A percentile compares a stretch with the other conserved stretches of the same genome.
Conservation (phyloP, 1,284 basidiomycete species). For the Naganishia sp. region DNA sequence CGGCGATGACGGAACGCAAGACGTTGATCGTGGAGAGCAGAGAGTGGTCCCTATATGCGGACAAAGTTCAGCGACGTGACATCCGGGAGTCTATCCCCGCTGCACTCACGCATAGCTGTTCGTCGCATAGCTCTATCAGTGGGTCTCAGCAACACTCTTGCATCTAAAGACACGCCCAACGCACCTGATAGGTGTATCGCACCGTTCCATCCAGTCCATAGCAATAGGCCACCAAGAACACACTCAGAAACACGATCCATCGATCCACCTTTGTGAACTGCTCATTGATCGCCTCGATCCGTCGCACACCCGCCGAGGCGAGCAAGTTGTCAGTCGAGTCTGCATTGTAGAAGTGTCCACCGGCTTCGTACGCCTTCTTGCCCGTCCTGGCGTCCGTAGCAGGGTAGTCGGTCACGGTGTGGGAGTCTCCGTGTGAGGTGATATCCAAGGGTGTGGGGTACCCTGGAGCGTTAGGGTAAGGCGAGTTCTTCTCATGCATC, state of each 20-base stretch:
- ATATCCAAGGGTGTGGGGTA: neutral
- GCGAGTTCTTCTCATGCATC: constrained; percentile 1
- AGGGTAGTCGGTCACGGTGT: neutral
- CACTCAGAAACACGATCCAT: constrained; percentile 48
- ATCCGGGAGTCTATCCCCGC: too few relatives aligned
- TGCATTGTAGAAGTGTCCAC: neutral
- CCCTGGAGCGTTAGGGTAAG: constrained; percentile 15
- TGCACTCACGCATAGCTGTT: constrained; percentile 18
- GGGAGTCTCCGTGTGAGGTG: neutral
- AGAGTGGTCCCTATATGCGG: constrained; percentile 35
- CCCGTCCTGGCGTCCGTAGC: neutral
- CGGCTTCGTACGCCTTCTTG: neutral
- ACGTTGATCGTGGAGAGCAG: constrained; percentile 49
- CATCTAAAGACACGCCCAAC: neutral
- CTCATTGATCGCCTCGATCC: constrained; percentile 50
- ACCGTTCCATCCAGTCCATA: constrained; percentile 50
- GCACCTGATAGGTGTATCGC: constrained; percentile 39
- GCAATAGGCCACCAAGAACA: constrained; percentile 52
- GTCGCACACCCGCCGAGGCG: constrained; percentile 44
- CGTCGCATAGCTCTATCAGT: constrained; percentile 34
- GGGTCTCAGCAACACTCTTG: neutral
- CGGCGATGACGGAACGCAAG: constrained; percentile 45
- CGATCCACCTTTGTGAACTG: constrained; percentile 43
- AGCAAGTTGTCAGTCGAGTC: constrained; percentile 16
- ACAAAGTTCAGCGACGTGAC: neutral